Percentiles rank a stretch among this genome's conserved stretches.
Conservation (phyloP, 2,329 filamentous ascomycete genomes). For the Pyrenochaeta sp. region DNA sequence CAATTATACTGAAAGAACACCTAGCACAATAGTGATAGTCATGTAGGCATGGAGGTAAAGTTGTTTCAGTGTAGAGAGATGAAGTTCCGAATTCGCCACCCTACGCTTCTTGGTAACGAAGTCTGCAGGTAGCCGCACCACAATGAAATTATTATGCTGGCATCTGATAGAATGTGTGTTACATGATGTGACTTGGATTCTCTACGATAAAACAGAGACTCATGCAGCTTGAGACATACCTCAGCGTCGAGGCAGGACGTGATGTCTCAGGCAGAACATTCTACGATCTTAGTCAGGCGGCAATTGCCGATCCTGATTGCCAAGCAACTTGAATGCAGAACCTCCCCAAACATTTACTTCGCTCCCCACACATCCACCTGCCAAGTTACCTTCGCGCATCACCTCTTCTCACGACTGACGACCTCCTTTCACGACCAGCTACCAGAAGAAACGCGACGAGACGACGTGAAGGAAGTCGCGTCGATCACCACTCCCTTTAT, state of each 20-base stretch:
- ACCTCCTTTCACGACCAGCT: conserved; percentile 17
- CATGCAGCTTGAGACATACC: too few relatives aligned
- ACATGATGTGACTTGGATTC: too few relatives aligned
- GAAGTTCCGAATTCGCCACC: too few relatives aligned
- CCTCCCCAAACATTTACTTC: conserved; percentile 15
- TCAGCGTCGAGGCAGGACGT: neutral
- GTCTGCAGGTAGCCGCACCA: neutral
- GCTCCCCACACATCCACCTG: conserved; percentile 16
- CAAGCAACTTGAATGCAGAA: conserved; percentile 20
- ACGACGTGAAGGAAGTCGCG: conserved; percentile 30
- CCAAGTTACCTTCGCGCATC: conserved; percentile 17
- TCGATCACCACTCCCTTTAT: conserved; percentile 32
- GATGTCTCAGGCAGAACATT: neutral
- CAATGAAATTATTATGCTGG: too few relatives aligned
- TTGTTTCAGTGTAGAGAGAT: too few relatives aligned
- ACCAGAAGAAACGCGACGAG: conserved; percentile 20
- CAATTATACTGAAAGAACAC: too few relatives aligned
- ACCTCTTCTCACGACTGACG: conserved; percentile 19
- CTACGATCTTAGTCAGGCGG: conserved; percentile 11
- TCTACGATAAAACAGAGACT: too few relatives aligned
- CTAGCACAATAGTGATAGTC: too few relatives aligned
- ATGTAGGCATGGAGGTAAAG: too few relatives aligned
- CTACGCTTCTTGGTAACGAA: too few relatives aligned
- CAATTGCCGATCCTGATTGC: conserved; percentile 20
- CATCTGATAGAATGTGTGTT: too few relatives aligned